These are phyloP conservation scores for Cylindrotheca fusiformis DNA, from an alignment of 108 stramenopile species.

Conservation along the genomic window DNA sequence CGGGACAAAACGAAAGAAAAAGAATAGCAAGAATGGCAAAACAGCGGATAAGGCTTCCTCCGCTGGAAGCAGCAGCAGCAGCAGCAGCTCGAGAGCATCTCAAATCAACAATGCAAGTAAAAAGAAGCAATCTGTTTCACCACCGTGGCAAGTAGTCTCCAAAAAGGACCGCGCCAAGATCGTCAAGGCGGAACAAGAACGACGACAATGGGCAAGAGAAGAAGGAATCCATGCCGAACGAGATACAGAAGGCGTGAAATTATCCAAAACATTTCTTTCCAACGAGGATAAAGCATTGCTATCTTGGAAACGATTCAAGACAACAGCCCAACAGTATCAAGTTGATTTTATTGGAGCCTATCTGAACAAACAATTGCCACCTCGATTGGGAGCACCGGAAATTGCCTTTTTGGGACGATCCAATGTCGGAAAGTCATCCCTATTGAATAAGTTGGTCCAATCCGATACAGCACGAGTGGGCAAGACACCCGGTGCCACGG, in stretches of 20 bases:
- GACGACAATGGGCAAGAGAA: slow-evolving; percentile 49
- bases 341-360: slow-evolving; percentile 61
- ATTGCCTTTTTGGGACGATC: slow-evolving; percentile 90
- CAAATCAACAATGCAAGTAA: slow-evolving; percentile 15
- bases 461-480: slow-evolving; percentile 72
- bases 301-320: slow-evolving; percentile 74
- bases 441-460: slow-evolving; percentile 63
- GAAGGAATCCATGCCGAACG: slow-evolving; percentile 33
- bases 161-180: slow-evolving; percentile 61
- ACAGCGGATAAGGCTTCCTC: neutral
- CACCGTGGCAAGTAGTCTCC: slow-evolving; percentile 81
- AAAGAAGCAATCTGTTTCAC: slow-evolving; percentile 25
- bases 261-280: slow-evolving; percentile 48
- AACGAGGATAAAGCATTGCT: slow-evolving; percentile 51
- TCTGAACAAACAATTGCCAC: slow-evolving; percentile 59
- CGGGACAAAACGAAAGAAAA: slow-evolving; percentile 12
- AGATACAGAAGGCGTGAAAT: slow-evolving; percentile 18
- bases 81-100: neutral
- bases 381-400: slow-evolving; percentile 79
- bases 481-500: slow-evolving; percentile 86
- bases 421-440: slow-evolving; percentile 92
- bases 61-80: neutral
- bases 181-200: slow-evolving; percentile 54
- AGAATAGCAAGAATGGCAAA: neutral
- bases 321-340: slow-evolving; percentile 29